These are phyloP conservation scores for Stachybotrys chartarum DNA, from an alignment of 2,329 filamentous ascomycete genomes.

Conservation along the genomic window DNA sequence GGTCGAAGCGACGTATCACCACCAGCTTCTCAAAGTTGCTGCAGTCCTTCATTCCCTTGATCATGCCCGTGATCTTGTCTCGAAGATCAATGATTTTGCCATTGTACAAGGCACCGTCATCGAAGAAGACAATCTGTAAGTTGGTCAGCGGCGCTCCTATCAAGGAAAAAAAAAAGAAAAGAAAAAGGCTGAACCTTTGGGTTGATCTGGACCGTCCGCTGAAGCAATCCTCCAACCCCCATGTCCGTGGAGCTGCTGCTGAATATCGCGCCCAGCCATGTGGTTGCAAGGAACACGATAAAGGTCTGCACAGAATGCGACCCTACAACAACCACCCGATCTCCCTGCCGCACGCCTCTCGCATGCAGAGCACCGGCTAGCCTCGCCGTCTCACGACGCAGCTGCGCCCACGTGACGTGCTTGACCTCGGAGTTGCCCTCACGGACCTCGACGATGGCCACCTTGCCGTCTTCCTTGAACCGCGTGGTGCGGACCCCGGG, in stretches of 20 bases:
- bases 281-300: constrained; percentile 61
- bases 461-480: constrained; percentile 63
- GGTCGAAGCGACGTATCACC: constrained; percentile 57
- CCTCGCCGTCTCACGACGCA: constrained; percentile 51
- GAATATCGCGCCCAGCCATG: constrained; percentile 67
- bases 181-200: constrained; percentile 45
- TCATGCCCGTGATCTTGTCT: constrained; percentile 65
- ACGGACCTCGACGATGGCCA: constrained; percentile 66
- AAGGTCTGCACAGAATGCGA: constrained; percentile 71
- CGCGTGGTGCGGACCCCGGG: constrained; percentile 39
- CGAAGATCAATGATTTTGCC: constrained; percentile 67
- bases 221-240: constrained; percentile 70
- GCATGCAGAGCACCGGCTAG: constrained; percentile 61
- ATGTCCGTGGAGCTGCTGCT: constrained; percentile 75
- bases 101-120: constrained; percentile 74
- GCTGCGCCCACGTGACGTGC: constrained; percentile 59
- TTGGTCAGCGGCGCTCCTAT: neutral
- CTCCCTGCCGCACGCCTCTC: constrained; percentile 60
- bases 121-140: constrained; percentile 65
- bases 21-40: constrained; percentile 56
- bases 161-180: neutral
- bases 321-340: constrained; percentile 68
- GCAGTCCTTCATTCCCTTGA: constrained; percentile 55
- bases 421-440: constrained; percentile 53
- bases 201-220: constrained; percentile 66